These are phyloP conservation scores for Penicillium sumatraense DNA, from an alignment of 2,329 filamentous ascomycete species.

Conservation along the genomic window DNA sequence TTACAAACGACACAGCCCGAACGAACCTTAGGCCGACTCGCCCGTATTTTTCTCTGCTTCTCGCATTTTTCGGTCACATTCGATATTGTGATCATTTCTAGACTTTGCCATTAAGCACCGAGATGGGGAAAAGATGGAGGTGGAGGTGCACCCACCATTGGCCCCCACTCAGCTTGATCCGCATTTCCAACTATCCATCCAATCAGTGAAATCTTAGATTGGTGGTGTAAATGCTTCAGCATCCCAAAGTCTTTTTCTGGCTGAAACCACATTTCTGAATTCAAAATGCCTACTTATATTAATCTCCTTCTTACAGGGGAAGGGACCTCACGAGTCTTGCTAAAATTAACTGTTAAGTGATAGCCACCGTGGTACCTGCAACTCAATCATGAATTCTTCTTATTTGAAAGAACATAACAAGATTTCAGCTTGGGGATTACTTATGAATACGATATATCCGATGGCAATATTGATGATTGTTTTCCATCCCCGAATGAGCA, in stretches of 20 bases:
- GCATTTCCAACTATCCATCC: background rate
- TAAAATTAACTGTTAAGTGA: too few species aligned
- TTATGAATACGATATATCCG: background rate
- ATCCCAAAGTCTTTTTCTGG: background rate
- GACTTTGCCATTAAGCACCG: background rate
- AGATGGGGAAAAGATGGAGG: background rate
- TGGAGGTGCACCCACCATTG: background rate
- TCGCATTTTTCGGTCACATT: background rate
- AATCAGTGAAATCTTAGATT: background rate
- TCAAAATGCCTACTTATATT: background rate
- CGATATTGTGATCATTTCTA: background rate
- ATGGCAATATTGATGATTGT: background rate
- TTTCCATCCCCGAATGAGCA: too few species aligned
- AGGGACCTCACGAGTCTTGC: too few species aligned
- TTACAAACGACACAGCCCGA: constrained; percentile 21
- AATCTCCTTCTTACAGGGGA: too few species aligned
- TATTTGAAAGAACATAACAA: background rate
- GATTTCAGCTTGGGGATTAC: background rate
- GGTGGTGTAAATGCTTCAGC: background rate
- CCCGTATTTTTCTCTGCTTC: constrained; percentile 1
- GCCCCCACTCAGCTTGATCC: background rate
- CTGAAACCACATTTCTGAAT: background rate
- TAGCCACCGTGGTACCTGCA: too few species aligned
- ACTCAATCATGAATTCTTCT: too few species aligned
- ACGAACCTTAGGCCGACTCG: constrained; percentile 19